Percentiles rank a stretch among this genome's conserved stretches.
Evolutionary conservation across 2,329 filamentous ascomycete species (phyloP).

Genomic region (Neopestalotiopsis sp.): DNA sequence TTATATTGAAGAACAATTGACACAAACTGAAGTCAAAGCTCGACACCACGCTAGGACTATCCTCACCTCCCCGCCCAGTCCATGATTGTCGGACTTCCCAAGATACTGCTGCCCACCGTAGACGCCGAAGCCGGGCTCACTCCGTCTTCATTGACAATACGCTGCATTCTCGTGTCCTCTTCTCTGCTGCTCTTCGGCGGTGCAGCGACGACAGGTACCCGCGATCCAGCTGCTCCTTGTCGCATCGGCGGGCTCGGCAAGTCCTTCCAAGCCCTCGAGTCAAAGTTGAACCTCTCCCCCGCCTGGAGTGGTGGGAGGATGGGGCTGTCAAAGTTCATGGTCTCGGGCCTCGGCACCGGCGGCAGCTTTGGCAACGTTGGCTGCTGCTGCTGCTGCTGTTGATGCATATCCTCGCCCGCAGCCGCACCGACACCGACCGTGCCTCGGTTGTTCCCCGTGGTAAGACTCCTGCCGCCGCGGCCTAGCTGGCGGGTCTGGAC

Average conservation of each 20-base stretch:
- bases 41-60: too few relatives aligned
- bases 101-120: background rate
- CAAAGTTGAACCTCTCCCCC: slow-evolving; percentile 16
- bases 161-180: background rate
- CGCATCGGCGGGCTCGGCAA: slow-evolving; percentile 4
- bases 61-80: slow-evolving; percentile 12
- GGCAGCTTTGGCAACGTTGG: slow-evolving; percentile 16
- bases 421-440: too few relatives aligned
- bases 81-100: slow-evolving; percentile 9
- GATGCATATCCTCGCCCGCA: too few relatives aligned
- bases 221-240: background rate
- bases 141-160: slow-evolving; percentile 1
- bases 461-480: background rate
- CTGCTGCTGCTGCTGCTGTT: slow-evolving; percentile 1
- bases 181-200: background rate
- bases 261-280: slow-evolving; percentile 15
- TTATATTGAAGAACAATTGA: too few relatives aligned
- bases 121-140: slow-evolving; percentile 8
- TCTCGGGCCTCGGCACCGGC: slow-evolving; percentile 2
- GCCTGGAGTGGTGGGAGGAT: slow-evolving; percentile 13
- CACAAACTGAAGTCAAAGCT: too few relatives aligned
- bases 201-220: background rate
- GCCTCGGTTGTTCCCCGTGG: background rate
- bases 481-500: background rate
- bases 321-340: slow-evolving; percentile 15